phyloP scores from a whole-genome alignment of 805 yeast species.

The Wickerhamomyces bisporus region DNA sequence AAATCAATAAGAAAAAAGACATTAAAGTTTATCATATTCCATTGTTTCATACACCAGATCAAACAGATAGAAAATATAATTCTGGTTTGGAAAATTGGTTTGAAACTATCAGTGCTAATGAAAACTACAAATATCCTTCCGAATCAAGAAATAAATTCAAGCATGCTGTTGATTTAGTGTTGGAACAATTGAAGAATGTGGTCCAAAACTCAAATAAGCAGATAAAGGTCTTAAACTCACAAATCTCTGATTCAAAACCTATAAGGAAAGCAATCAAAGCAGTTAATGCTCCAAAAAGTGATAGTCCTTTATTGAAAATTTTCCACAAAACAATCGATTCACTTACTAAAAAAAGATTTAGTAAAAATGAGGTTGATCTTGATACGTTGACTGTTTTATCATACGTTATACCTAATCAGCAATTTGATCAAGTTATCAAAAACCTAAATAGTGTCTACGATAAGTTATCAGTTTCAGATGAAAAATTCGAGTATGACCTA shows the following conservation, averaged over 20 bases:
- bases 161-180: constrained; percentile 2
- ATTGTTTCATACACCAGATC: constrained; percentile 12
- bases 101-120: constrained; percentile 11
- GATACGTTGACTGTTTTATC: constrained; percentile 12
- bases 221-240: constrained; percentile 4
- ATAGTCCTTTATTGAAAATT: constrained; percentile 2
- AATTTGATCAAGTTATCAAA: constrained; percentile 3
- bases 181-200: constrained; percentile 4
- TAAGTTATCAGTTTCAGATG: constrained; percentile 3
- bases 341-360: constrained; percentile 5
- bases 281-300: constrained; percentile 3
- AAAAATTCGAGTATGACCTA: constrained; percentile 2
- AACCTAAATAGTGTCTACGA: constrained; percentile 5
- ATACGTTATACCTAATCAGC: constrained; percentile 5
- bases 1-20: constrained; percentile 5
- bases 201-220: constrained; percentile 8
- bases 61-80: constrained; percentile 1
- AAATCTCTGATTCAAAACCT: constrained; percentile 4
- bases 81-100: constrained; percentile 5
- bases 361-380: constrained; percentile 8
- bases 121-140: constrained; percentile 5
- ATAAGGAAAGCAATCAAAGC: constrained; percentile 7
- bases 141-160: constrained; percentile 6
- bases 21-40: constrained; percentile 12
- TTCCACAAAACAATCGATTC: constrained; percentile 7